phyloP scores from a whole-genome alignment of 257 asterid genomes.

The Gentiana dahurica region DNA sequence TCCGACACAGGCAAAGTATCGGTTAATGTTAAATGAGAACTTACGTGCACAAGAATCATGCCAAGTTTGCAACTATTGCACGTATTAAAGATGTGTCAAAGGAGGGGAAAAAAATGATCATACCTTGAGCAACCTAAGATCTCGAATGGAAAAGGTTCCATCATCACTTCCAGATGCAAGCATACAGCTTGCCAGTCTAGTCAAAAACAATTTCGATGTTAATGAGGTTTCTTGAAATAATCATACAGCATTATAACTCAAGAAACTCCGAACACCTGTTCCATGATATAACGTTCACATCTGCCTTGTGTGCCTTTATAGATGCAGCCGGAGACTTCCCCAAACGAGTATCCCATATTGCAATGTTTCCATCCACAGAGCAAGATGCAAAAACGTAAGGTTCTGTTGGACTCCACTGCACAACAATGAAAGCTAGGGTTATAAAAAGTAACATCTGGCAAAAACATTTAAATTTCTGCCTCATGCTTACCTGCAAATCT shows the following conservation, averaged over 20 bases:
- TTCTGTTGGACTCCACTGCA: constrained; percentile 96
- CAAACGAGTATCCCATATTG: constrained; percentile 78
- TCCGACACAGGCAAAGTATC: too few relatives aligned
- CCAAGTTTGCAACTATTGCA: too few relatives aligned
- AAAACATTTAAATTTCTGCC: background rate
- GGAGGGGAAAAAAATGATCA: background rate
- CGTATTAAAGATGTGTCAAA: too few relatives aligned
- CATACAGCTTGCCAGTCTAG: constrained; percentile 83
- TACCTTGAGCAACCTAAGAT: constrained; percentile 85
- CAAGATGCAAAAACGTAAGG: constrained; percentile 75
- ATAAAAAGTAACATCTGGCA: background rate
- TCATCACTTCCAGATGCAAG: constrained; percentile 97
- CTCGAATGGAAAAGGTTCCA: constrained; percentile 82
- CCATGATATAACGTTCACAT: constrained; percentile 97
- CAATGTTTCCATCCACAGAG: constrained; percentile 78
- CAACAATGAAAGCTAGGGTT: constrained; percentile 10
- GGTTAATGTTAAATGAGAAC: too few relatives aligned
- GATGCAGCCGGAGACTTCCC: constrained; percentile 75
- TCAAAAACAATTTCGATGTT: constrained; percentile 11
- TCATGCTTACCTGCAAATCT: constrained; percentile 57
- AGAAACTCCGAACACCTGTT: constrained; percentile 48
- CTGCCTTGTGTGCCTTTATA: constrained; percentile 76
- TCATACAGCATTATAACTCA: background rate
- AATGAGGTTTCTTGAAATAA: constrained; percentile 2
- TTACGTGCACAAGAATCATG: too few relatives aligned